These are phyloP conservation scores for Saccharum officinarum DNA, from an alignment of 176 grass and related monocot genomes.

Conservation along the genomic window DNA sequence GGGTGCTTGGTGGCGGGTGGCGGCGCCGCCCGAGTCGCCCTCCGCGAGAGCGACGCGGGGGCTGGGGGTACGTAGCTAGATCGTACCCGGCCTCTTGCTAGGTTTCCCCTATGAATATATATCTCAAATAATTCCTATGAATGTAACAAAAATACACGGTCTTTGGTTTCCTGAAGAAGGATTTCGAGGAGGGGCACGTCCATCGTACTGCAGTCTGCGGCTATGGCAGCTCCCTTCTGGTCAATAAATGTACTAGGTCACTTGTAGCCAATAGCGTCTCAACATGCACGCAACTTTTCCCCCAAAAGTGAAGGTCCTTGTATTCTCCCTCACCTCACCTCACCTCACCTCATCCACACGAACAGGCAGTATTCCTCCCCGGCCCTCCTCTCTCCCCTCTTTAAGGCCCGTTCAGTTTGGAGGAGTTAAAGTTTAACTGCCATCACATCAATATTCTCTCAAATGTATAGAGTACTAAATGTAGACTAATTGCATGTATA, in stretches of 20 bases:
- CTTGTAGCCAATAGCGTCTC: constrained; percentile 41
- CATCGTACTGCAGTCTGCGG: not conserved
- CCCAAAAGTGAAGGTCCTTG: constrained; percentile 38
- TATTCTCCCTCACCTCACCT: constrained; percentile 28
- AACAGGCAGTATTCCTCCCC: not conserved
- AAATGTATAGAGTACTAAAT: too few relatives aligned
- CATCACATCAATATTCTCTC: too few relatives aligned
- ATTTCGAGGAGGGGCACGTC: constrained; percentile 22
- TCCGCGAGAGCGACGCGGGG: too few relatives aligned
- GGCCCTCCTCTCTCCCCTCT: not conserved
- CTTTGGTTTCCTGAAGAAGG: constrained; percentile 54
- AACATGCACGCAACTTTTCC: constrained; percentile 29
- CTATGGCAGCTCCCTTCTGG: constrained; percentile 8
- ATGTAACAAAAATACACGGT: constrained; percentile 40
- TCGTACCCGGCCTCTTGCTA: too few relatives aligned
- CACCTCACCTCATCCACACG: constrained; percentile 46
- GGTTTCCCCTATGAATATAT: too few relatives aligned
- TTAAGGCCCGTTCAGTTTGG: too few relatives aligned
- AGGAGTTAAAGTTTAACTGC: too few relatives aligned
- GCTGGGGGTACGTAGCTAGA: too few relatives aligned
- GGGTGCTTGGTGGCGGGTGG: too few relatives aligned
- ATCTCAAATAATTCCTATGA: constrained; percentile 31
- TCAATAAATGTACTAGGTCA: constrained; percentile 49
- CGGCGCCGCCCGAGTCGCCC: too few relatives aligned
- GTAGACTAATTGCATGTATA: too few relatives aligned